Conservation (phyloP, 2,329 filamentous ascomycete genomes). For the Escovopsis sp. region DNA sequence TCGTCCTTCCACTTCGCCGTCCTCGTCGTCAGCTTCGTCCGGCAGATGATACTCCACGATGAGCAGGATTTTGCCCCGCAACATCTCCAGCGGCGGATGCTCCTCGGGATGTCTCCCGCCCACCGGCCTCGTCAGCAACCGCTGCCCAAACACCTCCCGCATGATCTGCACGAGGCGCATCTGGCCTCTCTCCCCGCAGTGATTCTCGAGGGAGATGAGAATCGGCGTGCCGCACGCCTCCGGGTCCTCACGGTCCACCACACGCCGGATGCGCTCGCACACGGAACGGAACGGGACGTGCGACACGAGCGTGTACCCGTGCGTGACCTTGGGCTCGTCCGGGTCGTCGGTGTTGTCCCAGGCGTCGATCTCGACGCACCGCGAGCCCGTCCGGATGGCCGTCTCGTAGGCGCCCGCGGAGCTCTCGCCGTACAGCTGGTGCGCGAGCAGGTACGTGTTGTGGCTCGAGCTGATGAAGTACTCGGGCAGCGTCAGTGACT, state of each 20-base stretch:
- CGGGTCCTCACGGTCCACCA: slow-evolving; percentile 41
- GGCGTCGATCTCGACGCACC: slow-evolving; percentile 60
- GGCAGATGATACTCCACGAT: slow-evolving; percentile 53
- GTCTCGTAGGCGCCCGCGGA: slow-evolving; percentile 48
- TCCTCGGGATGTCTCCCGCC: slow-evolving; percentile 29
- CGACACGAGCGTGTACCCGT: slow-evolving; percentile 53
- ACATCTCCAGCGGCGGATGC: slow-evolving; percentile 37
- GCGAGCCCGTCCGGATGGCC: slow-evolving; percentile 44
- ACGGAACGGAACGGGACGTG: slow-evolving; percentile 48
- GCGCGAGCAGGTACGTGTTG: slow-evolving; percentile 56
- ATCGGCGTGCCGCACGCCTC: slow-evolving; percentile 38
- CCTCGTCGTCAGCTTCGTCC: slow-evolving; percentile 28
- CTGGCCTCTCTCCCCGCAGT: slow-evolving; percentile 45
- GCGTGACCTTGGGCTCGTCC: slow-evolving; percentile 54
- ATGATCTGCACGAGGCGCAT: slow-evolving; percentile 48
- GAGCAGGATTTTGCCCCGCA: slow-evolving; percentile 47
- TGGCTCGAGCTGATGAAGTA: slow-evolving; percentile 62
- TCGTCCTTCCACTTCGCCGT: slow-evolving; percentile 22
- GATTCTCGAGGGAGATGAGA: slow-evolving; percentile 52
- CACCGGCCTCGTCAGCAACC: slow-evolving; percentile 42
- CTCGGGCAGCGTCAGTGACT: slow-evolving; percentile 45
- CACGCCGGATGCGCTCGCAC: slow-evolving; percentile 49
- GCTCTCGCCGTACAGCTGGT: slow-evolving; percentile 51
- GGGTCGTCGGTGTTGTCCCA: slow-evolving; percentile 49
- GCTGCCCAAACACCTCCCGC: slow-evolving; percentile 44